Evolutionary conservation across 2,329 filamentous ascomycete species (phyloP), one percentile per base, ranked within the genome.

Genomic region (Pseudocercospora crystallina): DNA sequence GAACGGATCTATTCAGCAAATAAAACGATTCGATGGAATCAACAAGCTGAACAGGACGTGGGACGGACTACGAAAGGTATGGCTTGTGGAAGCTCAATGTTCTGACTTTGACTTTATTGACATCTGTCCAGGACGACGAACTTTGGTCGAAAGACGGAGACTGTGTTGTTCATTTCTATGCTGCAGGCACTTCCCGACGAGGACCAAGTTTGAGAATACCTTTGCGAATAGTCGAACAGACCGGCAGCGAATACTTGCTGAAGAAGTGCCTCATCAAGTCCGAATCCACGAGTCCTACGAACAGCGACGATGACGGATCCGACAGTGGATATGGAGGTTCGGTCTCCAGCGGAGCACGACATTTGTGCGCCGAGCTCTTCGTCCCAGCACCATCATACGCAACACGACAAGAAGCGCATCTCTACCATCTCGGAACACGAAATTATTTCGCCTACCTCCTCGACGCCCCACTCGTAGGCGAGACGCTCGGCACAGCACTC

Each of bases 401-500:
- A 4, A 76, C 79, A 41, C 76, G 77, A 57, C 73, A 77, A 3
- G 77, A 84, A 53, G 73, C 80, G 0, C 81, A 83, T 58, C 68
- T 75, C 33, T 86, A 86, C 66, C 84, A 89, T 60, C 65, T 89
- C 5, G 81, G 83, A 1, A 87, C 82, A 2, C 80, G 88, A 11
- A 92, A 92, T 63, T 81, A 90, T 60, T 85, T 91, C 51, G 87
- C 88, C 3, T 90, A 84, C 75, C 67, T 88, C 1, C 79, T 81
- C 49, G 74, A 80, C 2, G 80, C 80, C 53, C 81, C 87, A 0
- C 65, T 91, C 31, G 87, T 90, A 1, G 88, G 87, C 5, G 72
- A 77, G 32, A 78, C 81, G 46, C 76, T 94, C 13, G 86, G 87
- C 1, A 70, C 71, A 14, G 78, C 86, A 0, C 70, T 91, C 8